Evolutionary conservation across 2,329 filamentous ascomycete genomes (phyloP).

Genomic region (Aspergillus aculeatinus): DNA sequence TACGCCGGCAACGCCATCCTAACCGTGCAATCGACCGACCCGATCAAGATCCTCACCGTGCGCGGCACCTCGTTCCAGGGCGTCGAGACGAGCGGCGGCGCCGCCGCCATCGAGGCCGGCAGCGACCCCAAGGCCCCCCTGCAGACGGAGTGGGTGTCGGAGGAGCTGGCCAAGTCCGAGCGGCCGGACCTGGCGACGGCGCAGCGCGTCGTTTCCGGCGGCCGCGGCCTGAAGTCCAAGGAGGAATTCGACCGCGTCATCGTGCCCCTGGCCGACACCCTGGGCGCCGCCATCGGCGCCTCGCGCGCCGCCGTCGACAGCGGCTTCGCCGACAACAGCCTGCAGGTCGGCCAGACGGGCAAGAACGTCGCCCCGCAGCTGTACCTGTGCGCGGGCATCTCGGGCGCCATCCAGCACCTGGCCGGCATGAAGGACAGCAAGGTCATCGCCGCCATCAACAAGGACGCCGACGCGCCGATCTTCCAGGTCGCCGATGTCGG

Average conservation of each 20-base stretch:
- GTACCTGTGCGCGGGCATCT: constrained; percentile 94
- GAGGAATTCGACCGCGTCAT: constrained; percentile 95
- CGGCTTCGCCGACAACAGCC: constrained; percentile 95
- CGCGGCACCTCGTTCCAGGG: constrained; percentile 88
- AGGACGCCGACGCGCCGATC: constrained; percentile 93
- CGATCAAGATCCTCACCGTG: constrained; percentile 85
- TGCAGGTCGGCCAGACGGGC: constrained; percentile 97
- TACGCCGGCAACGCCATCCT: constrained; percentile 97
- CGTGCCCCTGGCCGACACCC: constrained; percentile 83
- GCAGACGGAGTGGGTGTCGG: constrained; percentile 84
- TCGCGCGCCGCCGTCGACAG: constrained; percentile 94
- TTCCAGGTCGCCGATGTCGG: constrained; percentile 98
- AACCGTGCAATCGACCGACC: constrained; percentile 86
- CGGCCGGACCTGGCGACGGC: constrained; percentile 92
- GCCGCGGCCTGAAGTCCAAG: constrained; percentile 93
- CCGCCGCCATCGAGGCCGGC: constrained; percentile 75
- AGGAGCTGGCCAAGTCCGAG: constrained; percentile 89
- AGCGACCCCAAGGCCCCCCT: constrained; percentile 75
- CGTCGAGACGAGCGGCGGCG: constrained; percentile 68
- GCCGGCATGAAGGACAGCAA: constrained; percentile 99
- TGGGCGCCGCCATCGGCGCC: constrained; percentile 94
- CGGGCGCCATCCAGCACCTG: constrained; percentile 94
- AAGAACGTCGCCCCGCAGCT: constrained; percentile 97
- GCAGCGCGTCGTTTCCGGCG: constrained; percentile 84
- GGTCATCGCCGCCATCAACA: constrained; percentile 98